Evolutionary conservation across 108 stramenopile genomes (phyloP), one percentile per base, ranked within the genome.

Genomic region (Bacterosira constricta): DNA sequence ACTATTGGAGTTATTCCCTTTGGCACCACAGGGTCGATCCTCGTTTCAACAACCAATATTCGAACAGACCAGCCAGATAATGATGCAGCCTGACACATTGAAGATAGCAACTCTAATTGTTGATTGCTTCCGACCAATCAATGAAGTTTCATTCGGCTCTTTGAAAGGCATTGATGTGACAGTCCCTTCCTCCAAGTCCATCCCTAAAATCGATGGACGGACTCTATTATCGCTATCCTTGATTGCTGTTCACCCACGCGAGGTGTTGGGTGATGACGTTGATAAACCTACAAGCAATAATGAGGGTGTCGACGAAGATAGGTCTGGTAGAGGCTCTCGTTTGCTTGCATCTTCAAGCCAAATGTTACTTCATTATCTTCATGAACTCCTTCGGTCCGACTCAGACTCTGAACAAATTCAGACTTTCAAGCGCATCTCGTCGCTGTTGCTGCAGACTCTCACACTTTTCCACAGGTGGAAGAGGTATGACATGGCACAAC

Each of bases 391-490:
- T 1, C 39, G 12, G 8, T 4, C 11, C 35, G 10, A 45, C 2
- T 61, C 59, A 15, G 54, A 53, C 35, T 27, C 18, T 3, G 26
- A 50, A n/a, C 13, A 18, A 44, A 20, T 13, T 29, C 51, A 29
- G 46, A 58, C 31, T 55, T 69, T 23, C 32, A 29, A 44, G 3
- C 55, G 3, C 25, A 25, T 54, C n/a, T 50, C 47, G 5, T 42
- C 47, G 3, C 37, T 50, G 0, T 1, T 18, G 26, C n/a, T 31
- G 0, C 30, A 29, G 17, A 34, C 75, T 20, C 20, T 20, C 18
- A 59, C 73, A 32, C 63, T 77, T 13, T 77, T 79, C 53, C 25
- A 72, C 17, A 44, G n/a, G 4, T 79, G 77, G 77, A 79, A 79
- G 55, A 8, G 20, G 2, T 42, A 34, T 45, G 77, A 79, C 21